Evolutionary conservation across 2,329 filamentous ascomycete species (phyloP).

Genomic region (Colletotrichum sublineola): DNA sequence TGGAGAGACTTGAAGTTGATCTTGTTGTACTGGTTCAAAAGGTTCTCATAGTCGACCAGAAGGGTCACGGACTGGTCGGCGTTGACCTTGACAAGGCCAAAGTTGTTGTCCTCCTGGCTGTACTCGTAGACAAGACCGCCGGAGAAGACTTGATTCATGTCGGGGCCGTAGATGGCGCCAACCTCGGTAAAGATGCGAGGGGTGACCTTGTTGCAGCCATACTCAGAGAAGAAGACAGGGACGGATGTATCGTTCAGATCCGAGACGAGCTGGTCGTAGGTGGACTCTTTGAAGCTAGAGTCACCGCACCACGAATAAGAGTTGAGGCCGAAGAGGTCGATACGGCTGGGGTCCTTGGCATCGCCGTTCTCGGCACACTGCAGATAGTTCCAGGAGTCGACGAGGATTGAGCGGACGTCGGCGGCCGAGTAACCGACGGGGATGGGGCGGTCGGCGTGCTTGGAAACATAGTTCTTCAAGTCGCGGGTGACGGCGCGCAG

Average conservation of each 20-base stretch:
- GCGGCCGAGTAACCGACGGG: constrained; percentile 86
- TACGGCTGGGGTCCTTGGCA: constrained; percentile 70
- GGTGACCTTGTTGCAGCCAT: constrained; percentile 80
- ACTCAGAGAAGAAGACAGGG: constrained; percentile 87
- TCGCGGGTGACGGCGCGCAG: constrained; percentile 82
- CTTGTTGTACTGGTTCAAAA: constrained; percentile 80
- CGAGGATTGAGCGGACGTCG: constrained; percentile 79
- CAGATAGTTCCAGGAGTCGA: constrained; percentile 83
- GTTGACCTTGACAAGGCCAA: constrained; percentile 74
- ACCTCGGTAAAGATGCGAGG: constrained; percentile 84
- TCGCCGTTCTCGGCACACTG: constrained; percentile 72
- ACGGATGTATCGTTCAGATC: constrained; percentile 76
- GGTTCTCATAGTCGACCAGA: constrained; percentile 76
- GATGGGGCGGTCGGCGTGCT: constrained; percentile 75
- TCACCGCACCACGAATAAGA: constrained; percentile 78
- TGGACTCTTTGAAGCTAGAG: constrained; percentile 72
- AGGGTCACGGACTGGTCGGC: constrained; percentile 69
- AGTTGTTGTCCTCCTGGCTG: constrained; percentile 77
- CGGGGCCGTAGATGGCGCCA: constrained; percentile 74
- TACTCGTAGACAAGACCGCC: constrained; percentile 88
- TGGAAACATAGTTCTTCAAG: constrained; percentile 84
- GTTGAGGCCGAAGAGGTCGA: constrained; percentile 84
- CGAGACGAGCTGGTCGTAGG: constrained; percentile 72
- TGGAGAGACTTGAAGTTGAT: constrained; percentile 79
- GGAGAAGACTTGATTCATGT: constrained; percentile 78